Evolutionary conservation across 495 filamentous ascomycete genomes (phyloP).

Genomic region (Trichoderma virens): DNA sequence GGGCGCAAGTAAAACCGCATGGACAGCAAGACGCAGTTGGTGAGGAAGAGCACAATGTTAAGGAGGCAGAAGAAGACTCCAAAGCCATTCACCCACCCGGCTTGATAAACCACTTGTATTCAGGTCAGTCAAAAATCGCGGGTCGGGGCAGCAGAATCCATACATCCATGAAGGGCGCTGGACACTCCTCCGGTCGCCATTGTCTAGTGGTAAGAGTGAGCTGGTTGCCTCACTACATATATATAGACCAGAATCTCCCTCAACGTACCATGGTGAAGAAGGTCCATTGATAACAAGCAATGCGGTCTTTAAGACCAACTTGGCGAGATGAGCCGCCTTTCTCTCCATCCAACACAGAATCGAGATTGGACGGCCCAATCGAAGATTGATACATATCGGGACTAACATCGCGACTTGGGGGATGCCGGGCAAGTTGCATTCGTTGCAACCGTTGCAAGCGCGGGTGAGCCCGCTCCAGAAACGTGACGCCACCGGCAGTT

Average conservation of each 20-base stretch:
- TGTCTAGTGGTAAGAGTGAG: neutral
- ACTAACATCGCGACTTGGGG: neutral
- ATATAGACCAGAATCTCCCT: neutral
- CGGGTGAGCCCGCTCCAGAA: neutral
- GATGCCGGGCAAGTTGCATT: neutral
- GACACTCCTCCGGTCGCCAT: constrained; percentile 73
- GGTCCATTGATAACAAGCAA: constrained; percentile 50
- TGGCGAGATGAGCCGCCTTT: constrained; percentile 18
- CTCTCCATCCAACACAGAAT: constrained; percentile 22
- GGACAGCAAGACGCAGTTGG: constrained; percentile 59
- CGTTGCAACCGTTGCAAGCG: neutral
- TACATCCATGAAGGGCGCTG: constrained; percentile 67
- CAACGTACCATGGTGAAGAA: constrained; percentile 63
- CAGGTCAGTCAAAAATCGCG: neutral
- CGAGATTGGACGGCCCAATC: constrained; percentile 19
- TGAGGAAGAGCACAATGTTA: constrained; percentile 64
- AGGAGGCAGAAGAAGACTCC: constrained; percentile 69
- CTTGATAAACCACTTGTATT: constrained; percentile 56
- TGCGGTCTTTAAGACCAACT: constrained; percentile 36
- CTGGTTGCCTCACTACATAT: constrained; percentile 14
- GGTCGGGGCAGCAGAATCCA: constrained; percentile 13
- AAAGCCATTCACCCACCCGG: constrained; percentile 60
- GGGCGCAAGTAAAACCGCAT: constrained; percentile 64
- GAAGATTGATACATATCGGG: neutral
- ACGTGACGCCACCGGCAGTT: neutral